Evolutionary conservation across 768 basidiomycete genomes (phyloP), one percentile per base, ranked within the genome.

Genomic region (Cyathus striatus): DNA sequence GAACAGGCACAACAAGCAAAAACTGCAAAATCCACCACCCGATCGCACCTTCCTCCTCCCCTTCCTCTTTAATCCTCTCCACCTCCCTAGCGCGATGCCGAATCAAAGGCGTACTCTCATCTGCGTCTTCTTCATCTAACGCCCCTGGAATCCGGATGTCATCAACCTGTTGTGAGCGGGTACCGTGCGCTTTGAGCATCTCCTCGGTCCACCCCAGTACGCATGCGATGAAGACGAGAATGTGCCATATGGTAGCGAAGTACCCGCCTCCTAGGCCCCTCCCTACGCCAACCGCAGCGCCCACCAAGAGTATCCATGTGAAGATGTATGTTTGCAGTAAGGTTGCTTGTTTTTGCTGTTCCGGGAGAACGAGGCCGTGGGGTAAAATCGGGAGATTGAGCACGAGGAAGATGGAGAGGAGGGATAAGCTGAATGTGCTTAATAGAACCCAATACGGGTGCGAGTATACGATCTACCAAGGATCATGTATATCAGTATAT

Each of bases 1-100:
- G 76, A 1, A 77, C 38, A 3, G 79, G 75, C 2, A 85, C 68
- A 1, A 73, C 64, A 4, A 82, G 46, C 3, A 83, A 38, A 30
- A 82, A 53, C 54, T 86, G 81, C 30, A 73, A 47, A 32, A 81
- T 72, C 83, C 86, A 87, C 60, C 65, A 68, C 23, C 61, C 62
- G 24, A 62, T 51, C 17, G 55, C 55, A 21, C 61, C 58, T 30
- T 45, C 51, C 42, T 60, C 58, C 23, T 52, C 52, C 24, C 41
- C 41, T n/a, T 26, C 21, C 20, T 27, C 26, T 16, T 26, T 27
- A 33, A 25, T 38, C 6, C 9, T 40, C 12, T 6, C 33, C 27
- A 26, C 25, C 23, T 18, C 45, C 38, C 37, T 18, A 34, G 4
- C 21, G 30, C 20, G 44, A 10, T 38, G 55, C 22, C 38, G 51